These are phyloP conservation scores for Ustulina deusta DNA, from an alignment of 2,329 filamentous ascomycete species.

Conservation along the genomic window DNA sequence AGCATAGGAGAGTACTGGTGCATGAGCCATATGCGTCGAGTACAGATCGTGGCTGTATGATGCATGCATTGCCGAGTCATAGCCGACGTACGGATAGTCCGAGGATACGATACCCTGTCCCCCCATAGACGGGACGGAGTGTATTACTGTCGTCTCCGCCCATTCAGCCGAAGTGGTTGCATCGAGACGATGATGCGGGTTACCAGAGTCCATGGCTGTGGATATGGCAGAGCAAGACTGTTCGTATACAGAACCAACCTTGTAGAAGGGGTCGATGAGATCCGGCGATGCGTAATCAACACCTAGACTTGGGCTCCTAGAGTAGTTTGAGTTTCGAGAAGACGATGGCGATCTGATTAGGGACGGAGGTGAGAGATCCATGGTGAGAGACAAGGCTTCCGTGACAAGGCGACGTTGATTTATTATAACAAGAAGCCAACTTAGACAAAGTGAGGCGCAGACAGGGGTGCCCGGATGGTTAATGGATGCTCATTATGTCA, in stretches of 20 bases:
- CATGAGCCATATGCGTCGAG: conserved; percentile 54
- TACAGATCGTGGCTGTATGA: conserved; percentile 63
- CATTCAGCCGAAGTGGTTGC: conserved; percentile 59
- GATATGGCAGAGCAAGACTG: conserved; percentile 55
- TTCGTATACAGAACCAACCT: conserved; percentile 57
- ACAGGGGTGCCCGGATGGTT: conserved; percentile 15
- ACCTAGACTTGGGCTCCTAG: conserved; percentile 55
- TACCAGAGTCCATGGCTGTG: conserved; percentile 54
- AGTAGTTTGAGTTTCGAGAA: conserved; percentile 59
- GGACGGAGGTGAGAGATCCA: conserved; percentile 64
- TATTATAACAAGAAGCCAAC: conserved; percentile 37
- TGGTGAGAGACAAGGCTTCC: conserved; percentile 45
- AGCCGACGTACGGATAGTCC: conserved; percentile 65
- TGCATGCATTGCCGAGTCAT: conserved; percentile 56
- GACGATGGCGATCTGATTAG: conserved; percentile 60
- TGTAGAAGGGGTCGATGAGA: conserved; percentile 58
- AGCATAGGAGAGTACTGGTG: conserved; percentile 45
- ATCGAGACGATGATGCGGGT: conserved; percentile 55
- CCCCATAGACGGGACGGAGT: conserved; percentile 55
- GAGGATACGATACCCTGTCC: conserved; percentile 61
- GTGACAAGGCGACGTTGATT: conserved; percentile 32
- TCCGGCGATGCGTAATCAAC: conserved; percentile 62
- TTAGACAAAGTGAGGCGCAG: conserved; percentile 35
- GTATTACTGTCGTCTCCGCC: conserved; percentile 56
- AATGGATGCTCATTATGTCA: conserved; percentile 37